A percentile compares a stretch with the other conserved stretches of the same genome.
phyloP scores from a whole-genome alignment of 306 rosid species.

The Myrica gale region DNA sequence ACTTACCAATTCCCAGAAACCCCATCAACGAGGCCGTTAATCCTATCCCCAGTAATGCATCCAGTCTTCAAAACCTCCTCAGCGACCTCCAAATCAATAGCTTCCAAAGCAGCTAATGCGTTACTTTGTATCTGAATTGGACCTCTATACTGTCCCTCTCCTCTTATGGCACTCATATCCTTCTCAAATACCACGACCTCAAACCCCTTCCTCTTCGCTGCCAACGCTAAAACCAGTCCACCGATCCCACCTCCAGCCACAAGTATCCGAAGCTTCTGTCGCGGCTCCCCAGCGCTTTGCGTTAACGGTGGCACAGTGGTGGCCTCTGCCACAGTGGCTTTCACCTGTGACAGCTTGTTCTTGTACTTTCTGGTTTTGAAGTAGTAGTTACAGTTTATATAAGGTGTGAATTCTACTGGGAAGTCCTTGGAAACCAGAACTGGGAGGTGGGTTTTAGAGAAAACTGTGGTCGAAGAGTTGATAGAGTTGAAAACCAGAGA shows the following conservation, averaged over 20 bases:
- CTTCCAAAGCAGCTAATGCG: constrained; percentile 97
- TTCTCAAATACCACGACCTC: constrained; percentile 94
- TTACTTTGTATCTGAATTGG: constrained; percentile 98
- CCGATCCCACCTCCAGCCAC: constrained; percentile 99
- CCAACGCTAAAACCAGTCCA: constrained; percentile 88
- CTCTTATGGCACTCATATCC: constrained; percentile 91
- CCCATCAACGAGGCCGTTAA: constrained; percentile 94
- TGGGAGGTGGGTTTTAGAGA: constrained; percentile 47
- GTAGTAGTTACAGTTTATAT: constrained; percentile 6
- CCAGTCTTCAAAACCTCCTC: constrained; percentile 86
- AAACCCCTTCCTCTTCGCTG: constrained; percentile 91
- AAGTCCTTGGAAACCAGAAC: constrained; percentile 38
- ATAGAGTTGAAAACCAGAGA: constrained; percentile 46
- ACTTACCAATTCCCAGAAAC: constrained; percentile 86
- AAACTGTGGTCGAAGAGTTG: constrained; percentile 45
- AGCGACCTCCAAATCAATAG: constrained; percentile 85
- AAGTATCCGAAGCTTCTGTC: constrained; percentile 57
- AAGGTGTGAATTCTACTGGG: constrained; percentile 41
- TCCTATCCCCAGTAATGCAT: constrained; percentile 91
- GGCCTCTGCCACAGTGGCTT: constrained; percentile 49
- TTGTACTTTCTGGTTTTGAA: constrained; percentile 38
- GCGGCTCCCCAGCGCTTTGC: constrained; percentile 23
- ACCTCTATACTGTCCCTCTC: constrained; percentile 96
- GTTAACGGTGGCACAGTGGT: constrained; percentile 18
- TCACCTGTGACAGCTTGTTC: constrained; percentile 37